Conservation (phyloP, 768 basidiomycete genomes). For the Baorangia bicolor region DNA sequence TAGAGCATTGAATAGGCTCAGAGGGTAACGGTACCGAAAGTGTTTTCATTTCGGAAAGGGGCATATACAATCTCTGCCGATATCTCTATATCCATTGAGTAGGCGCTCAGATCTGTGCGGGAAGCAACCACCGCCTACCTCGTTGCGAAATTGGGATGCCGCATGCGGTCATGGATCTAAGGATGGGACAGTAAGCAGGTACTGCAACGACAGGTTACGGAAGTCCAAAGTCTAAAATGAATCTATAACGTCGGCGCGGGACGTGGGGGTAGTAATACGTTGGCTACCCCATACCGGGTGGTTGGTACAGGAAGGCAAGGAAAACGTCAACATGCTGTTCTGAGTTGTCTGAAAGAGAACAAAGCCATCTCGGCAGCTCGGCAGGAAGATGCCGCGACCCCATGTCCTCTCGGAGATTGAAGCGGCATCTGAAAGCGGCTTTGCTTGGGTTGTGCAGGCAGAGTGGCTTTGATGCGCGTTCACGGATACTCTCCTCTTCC, state of each 20-base stretch:
- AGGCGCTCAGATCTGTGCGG: not conserved
- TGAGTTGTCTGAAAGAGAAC: slow-evolving; percentile 5
- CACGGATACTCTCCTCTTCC: slow-evolving; percentile 21
- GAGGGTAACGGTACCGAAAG: not conserved
- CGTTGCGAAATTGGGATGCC: not conserved
- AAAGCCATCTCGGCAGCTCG: slow-evolving; percentile 20
- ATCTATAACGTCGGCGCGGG: not conserved
- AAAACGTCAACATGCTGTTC: not conserved
- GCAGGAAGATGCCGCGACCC: slow-evolving; percentile 20
- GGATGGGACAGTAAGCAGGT: not conserved
- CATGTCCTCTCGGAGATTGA: slow-evolving; percentile 15
- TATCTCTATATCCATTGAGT: not conserved
- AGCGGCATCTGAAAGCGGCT: slow-evolving; percentile 27
- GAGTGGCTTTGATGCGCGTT: slow-evolving; percentile 36
- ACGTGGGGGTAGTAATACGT: not conserved
- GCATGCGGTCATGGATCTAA: not conserved
- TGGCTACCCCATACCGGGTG: not conserved
- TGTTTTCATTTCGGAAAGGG: slow-evolving; percentile 18
- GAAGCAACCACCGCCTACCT: not conserved
- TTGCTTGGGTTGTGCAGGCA: slow-evolving; percentile 31
- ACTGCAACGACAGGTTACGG: not conserved
- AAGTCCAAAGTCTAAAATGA: not conserved
- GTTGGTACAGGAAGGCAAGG: not conserved
- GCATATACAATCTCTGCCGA: slow-evolving; percentile 2
- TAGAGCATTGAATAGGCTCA: not conserved